These are phyloP conservation scores for Ascosphaera apis DNA, from an alignment of 2,329 filamentous ascomycete species.

Conservation along the genomic window DNA sequence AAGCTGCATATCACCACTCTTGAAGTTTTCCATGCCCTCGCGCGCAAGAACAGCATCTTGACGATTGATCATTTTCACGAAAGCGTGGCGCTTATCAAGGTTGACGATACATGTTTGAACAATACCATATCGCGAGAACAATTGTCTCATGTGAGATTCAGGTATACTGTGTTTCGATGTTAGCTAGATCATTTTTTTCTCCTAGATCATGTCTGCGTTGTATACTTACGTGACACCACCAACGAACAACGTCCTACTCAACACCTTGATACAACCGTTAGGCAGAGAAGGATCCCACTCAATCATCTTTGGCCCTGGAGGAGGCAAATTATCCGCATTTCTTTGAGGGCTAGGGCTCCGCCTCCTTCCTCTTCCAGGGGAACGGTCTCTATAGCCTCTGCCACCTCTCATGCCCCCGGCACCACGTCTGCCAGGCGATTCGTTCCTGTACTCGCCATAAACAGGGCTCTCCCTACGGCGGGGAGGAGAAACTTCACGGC, in stretches of 20 bases:
- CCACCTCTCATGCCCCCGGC: conserved; percentile 29
- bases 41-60: conserved; percentile 66
- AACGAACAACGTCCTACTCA: conserved; percentile 88
- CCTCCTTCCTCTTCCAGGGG: conserved; percentile 46
- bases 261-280: conserved; percentile 62
- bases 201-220: too few species aligned
- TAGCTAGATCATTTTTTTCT: too few species aligned
- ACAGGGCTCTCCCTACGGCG: conserved; percentile 44
- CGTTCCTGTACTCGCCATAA: conserved; percentile 50
- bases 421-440: conserved; percentile 34
- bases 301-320: conserved; percentile 46
- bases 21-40: conserved; percentile 62
- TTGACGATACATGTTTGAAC: conserved; percentile 98
- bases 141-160: conserved; percentile 41
- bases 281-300: conserved; percentile 56
- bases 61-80: conserved; percentile 94
- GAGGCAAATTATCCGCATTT: conserved; percentile 19
- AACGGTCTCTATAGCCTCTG: conserved; percentile 61
- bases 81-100: conserved; percentile 91
- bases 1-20: conserved; percentile 48
- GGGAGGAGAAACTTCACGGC: conserved; percentile 38
- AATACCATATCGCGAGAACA: conserved; percentile 61
- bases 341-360: conserved; percentile 36
- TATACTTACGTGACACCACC: conserved; percentile 70
- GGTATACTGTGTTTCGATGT: conserved; percentile 2